Evolutionary conservation across 768 basidiomycete genomes (phyloP).

Genomic region (Suillus subalutaceus): DNA sequence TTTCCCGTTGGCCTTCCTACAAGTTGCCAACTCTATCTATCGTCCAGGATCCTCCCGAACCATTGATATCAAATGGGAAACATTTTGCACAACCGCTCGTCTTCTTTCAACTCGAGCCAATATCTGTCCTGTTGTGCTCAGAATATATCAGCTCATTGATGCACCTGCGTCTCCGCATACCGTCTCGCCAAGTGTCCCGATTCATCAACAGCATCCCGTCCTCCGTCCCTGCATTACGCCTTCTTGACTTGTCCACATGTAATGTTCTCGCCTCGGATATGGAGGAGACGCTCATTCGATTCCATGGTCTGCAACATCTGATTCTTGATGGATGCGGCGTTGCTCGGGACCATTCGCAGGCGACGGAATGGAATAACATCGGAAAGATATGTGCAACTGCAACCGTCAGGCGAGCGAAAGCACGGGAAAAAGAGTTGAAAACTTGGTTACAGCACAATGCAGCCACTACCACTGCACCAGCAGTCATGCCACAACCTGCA

Average conservation of each 20-base stretch:
- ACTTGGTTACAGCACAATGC: slow-evolving; percentile 47
- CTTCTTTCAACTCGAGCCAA: slow-evolving; percentile 70
- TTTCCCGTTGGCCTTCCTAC: slow-evolving; percentile 63
- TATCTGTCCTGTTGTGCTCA: slow-evolving; percentile 52
- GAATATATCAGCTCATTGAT: slow-evolving; percentile 46
- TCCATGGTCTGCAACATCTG: slow-evolving; percentile 59
- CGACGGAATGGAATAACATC: slow-evolving; percentile 60
- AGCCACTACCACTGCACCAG: slow-evolving; percentile 8
- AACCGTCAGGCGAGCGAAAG: slow-evolving; percentile 62
- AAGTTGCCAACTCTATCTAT: slow-evolving; percentile 56
- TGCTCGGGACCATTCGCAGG: slow-evolving; percentile 51
- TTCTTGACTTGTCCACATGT: slow-evolving; percentile 80
- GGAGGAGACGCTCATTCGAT: slow-evolving; percentile 53
- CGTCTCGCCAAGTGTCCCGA: slow-evolving; percentile 58
- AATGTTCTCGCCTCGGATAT: slow-evolving; percentile 55
- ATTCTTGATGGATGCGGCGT: slow-evolving; percentile 70
- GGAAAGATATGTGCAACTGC: slow-evolving; percentile 64
- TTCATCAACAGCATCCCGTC: slow-evolving; percentile 37
- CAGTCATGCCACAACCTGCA: slow-evolving; percentile 8
- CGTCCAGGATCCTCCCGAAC: slow-evolving; percentile 63
- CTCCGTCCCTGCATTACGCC: slow-evolving; percentile 47
- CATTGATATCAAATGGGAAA: slow-evolving; percentile 35
- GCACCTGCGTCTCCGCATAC: slow-evolving; percentile 71
- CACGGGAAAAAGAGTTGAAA: slow-evolving; percentile 65
- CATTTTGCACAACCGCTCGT: slow-evolving; percentile 86